Base-by-base conservation (phyloP, 306 rosid species). In the Vigna unguiculata region DNA sequence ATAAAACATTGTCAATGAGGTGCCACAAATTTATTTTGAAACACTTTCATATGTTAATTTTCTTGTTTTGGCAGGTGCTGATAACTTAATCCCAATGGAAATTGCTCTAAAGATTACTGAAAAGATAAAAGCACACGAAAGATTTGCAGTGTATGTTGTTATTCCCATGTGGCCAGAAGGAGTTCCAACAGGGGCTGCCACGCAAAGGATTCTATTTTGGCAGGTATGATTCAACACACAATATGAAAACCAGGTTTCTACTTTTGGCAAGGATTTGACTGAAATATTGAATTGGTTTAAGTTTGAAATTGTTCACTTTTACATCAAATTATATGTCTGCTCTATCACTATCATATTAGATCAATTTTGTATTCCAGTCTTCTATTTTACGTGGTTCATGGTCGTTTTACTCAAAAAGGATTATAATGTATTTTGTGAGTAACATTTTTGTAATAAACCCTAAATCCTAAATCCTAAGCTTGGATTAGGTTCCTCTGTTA, bases 141-240 rank as follows among this genome's bases (percentile, higher is more conserved):
- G 98, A 86, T 94, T 94, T 52, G 93, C 96, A n/a, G 98, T 77
- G 20, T 94, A 94, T 85, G 87, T 94, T 71, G 87, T 94, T 61
- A 92, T 94, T 72, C 98, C 97, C 20, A 94, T 94, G 98, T 94
- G 98, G 98, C 97, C 97, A 9, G 97, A 94, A 83, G 98, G 98
- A 61, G 91, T 81, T 80, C 98, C 98, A 7, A 90, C 96, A 20
- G 98, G 95, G 72, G 87, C 86, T 71, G 95, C 98, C 72, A 92
- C 98, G 21, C 97, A 94, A 70, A 88, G 98, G 86, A 94, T 94
- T 86, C 87, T 94, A 40, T 94, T 84, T 89, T 94, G 97, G 98
- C 98, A 94, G 94, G 98, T 94, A 81, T 24, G 84, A 71, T 76
- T 61, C 58, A 60, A n/a, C 57, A 72, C 69, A 78, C 66, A 21